Percentiles rank a stretch among this genome's conserved stretches.
These are phyloP conservation scores for Baorangia bicolor DNA, from an alignment of 768 basidiomycete genomes.

Conservation along the genomic window DNA sequence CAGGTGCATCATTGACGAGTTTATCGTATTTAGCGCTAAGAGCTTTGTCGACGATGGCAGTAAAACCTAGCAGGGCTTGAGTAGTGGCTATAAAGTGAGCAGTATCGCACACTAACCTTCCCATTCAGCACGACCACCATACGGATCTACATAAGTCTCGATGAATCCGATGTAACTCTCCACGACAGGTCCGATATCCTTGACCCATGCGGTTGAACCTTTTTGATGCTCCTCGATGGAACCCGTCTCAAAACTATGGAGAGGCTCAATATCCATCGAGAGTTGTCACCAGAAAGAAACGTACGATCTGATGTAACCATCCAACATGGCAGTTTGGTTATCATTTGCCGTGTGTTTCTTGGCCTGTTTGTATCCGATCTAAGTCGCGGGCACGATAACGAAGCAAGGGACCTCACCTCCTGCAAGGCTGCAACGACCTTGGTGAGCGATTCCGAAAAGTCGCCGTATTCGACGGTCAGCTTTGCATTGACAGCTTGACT, in stretches of 20 bases:
- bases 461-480: conserved; percentile 72
- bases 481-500: conserved; percentile 43
- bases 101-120: conserved; percentile 52
- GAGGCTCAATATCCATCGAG: not conserved
- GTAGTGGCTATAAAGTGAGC: not conserved
- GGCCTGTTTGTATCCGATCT: conserved; percentile 43
- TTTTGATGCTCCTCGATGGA: conserved; percentile 79
- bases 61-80: conserved; percentile 57
- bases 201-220: conserved; percentile 79
- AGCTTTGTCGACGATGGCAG: conserved; percentile 83
- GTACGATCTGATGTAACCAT: conserved; percentile 76
- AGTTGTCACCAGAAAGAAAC: conserved; percentile 13
- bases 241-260: conserved; percentile 62
- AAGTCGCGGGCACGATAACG: not conserved
- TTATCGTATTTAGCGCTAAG: conserved; percentile 79
- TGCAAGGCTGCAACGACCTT: conserved; percentile 55
- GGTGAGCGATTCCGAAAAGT: conserved; percentile 58
- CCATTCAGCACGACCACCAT: conserved; percentile 91
- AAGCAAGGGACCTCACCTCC: conserved; percentile 42
- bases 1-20: conserved; percentile 73
- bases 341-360: conserved; percentile 72
- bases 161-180: conserved; percentile 88
- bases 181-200: conserved; percentile 83
- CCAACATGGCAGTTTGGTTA: conserved; percentile 71
- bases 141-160: conserved; percentile 87